Percentiles rank a stretch among this genome's conserved stretches.
phyloP scores from a whole-genome alignment of 441 rosid genomes.

The Erysimum pusillum region DNA sequence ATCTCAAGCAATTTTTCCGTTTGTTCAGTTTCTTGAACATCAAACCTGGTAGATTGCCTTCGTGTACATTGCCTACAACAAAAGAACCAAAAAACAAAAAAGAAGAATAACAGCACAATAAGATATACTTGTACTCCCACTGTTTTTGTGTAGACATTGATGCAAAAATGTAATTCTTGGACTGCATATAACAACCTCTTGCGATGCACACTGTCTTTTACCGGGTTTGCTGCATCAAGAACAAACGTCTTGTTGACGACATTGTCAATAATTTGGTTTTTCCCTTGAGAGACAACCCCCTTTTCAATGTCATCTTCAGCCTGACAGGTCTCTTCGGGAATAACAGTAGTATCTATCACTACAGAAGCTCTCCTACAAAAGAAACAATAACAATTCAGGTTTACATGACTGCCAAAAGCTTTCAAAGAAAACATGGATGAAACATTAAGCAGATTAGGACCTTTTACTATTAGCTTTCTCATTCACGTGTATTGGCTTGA shows the following conservation, averaged over 20 bases:
- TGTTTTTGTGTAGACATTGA: constrained; percentile 8
- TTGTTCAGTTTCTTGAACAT: constrained; percentile 28
- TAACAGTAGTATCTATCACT: constrained; percentile 23
- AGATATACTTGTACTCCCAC: constrained; percentile 11
- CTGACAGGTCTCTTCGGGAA: constrained; percentile 32
- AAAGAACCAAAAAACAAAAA: constrained; percentile 13
- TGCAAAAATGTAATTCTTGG: neutral
- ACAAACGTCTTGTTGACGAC: constrained; percentile 29
- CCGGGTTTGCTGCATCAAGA: constrained; percentile 31
- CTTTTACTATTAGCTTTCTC: constrained; percentile 45
- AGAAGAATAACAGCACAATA: neutral
- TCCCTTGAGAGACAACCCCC: constrained; percentile 25
- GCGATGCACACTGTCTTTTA: constrained; percentile 25
- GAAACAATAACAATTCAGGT: constrained; percentile 14
- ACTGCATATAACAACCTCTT: constrained; percentile 43
- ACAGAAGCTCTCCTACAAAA: constrained; percentile 41
- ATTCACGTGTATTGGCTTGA: constrained; percentile 42
- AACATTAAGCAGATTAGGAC: constrained; percentile 26
- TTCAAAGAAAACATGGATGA: constrained; percentile 19
- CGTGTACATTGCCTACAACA: constrained; percentile 34
- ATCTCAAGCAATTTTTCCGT: constrained; percentile 21
- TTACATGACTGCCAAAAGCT: constrained; percentile 17
- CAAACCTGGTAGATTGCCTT: constrained; percentile 39
- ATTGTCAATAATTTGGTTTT: constrained; percentile 26
- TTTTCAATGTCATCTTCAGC: constrained; percentile 20